Percentiles rank a stretch among this genome's conserved stretches.
Conservation (phyloP, 1,139 yeast genomes). For the Pneumocystis carinii region DNA sequence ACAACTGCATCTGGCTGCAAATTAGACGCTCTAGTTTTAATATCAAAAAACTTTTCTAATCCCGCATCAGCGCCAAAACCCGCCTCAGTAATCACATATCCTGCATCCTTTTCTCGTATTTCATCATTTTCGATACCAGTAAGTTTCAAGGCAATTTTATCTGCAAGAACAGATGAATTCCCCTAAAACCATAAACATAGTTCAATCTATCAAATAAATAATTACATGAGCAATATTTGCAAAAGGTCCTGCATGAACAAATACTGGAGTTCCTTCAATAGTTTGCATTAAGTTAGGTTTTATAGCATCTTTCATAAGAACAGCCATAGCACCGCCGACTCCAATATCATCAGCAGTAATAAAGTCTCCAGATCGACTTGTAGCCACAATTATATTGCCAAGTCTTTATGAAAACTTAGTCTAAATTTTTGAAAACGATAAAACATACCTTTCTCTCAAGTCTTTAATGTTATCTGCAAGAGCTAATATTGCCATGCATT, state of each 20-base stretch:
- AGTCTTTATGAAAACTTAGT: constrained; percentile 22
- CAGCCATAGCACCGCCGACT: constrained; percentile 93
- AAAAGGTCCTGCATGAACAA: constrained; percentile 97
- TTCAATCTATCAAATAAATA: neutral
- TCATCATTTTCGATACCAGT: constrained; percentile 55
- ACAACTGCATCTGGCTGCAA: constrained; percentile 83
- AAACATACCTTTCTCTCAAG: constrained; percentile 52
- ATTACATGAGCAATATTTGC: constrained; percentile 98
- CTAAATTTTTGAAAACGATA: neutral
- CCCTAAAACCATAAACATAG: constrained; percentile 23
- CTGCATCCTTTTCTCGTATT: constrained; percentile 49
- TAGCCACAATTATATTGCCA: constrained; percentile 82
- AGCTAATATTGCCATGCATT: constrained; percentile 97
- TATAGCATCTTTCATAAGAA: constrained; percentile 87
- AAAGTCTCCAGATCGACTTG: constrained; percentile 70
- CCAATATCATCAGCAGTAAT: constrained; percentile 94
- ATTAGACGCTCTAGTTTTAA: constrained; percentile 89
- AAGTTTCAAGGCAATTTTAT: constrained; percentile 83
- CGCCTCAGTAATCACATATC: constrained; percentile 92
- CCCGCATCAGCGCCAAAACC: constrained; percentile 99
- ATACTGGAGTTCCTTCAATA: constrained; percentile 93
- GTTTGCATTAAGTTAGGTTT: constrained; percentile 98
- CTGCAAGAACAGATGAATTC: constrained; percentile 64
- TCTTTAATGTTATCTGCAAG: constrained; percentile 67
- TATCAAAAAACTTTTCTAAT: constrained; percentile 93